Conservation (phyloP, 108 stramenopile species). For the Chaetoceros tenuissimus region DNA sequence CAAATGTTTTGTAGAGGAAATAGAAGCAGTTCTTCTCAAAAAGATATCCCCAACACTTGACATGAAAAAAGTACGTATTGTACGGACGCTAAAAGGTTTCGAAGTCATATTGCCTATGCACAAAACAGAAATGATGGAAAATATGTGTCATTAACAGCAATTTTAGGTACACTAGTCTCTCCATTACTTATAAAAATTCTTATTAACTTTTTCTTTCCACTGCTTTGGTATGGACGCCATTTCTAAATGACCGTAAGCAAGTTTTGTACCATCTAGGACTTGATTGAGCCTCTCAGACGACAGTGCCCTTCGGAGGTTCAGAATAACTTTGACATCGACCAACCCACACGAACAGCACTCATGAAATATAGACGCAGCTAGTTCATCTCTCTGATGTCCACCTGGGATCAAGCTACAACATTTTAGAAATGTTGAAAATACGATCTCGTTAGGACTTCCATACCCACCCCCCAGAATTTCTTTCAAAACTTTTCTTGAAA, state of each 20-base stretch:
- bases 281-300: background rate
- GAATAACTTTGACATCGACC: background rate
- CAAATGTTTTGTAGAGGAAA: too few relatives aligned
- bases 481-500: constrained; percentile 24
- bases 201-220: background rate
- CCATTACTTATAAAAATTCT: too few relatives aligned
- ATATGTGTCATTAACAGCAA: too few relatives aligned
- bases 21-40: too few relatives aligned
- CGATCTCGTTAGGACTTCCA: background rate
- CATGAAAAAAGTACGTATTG: too few relatives aligned
- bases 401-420: background rate
- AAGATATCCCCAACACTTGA: too few relatives aligned
- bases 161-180: too few relatives aligned
- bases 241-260: background rate
- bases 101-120: too few relatives aligned
- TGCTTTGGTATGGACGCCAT: background rate
- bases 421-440: background rate
- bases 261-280: background rate
- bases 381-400: background rate
- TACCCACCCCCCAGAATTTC: constrained; percentile 10
- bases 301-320: background rate
- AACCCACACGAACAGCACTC: background rate
- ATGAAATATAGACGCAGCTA: background rate
- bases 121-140: too few relatives aligned
- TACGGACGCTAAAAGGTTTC: too few relatives aligned